phyloP scores from a whole-genome alignment of 371 early-diverging fungal genomes.

The Rhizomucor miehei region DNA sequence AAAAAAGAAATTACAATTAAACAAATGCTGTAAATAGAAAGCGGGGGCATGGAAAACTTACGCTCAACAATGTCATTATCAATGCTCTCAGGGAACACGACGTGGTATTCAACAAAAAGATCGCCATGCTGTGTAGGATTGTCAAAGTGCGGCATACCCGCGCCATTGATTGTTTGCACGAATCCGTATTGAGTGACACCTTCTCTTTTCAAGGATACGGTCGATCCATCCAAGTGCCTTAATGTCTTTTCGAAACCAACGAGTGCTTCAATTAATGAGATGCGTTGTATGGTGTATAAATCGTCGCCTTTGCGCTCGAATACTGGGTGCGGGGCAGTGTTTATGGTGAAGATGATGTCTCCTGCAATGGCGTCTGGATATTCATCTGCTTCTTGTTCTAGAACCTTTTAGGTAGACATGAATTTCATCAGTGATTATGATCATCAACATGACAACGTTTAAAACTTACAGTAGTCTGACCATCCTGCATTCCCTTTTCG shows the following conservation, averaged over 20 bases:
- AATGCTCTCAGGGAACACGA: conserved; percentile 78
- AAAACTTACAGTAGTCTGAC: conserved; percentile 62
- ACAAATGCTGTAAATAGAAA: not conserved
- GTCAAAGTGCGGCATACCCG: conserved; percentile 80
- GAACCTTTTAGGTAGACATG: conserved; percentile 39
- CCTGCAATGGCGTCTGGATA: conserved; percentile 86
- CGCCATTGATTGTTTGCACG: conserved; percentile 74
- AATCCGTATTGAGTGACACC: conserved; percentile 67
- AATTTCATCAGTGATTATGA: not conserved
- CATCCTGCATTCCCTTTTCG: conserved; percentile 87
- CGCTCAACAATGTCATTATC: conserved; percentile 35
- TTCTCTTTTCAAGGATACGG: conserved; percentile 58
- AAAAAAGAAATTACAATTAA: not conserved
- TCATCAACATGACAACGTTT: not conserved
- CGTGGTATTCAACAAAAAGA: conserved; percentile 85
- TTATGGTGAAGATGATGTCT: conserved; percentile 82
- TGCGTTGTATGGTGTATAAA: conserved; percentile 77
- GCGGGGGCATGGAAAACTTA: conserved; percentile 13
- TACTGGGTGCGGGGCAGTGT: conserved; percentile 73
- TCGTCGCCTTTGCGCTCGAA: conserved; percentile 85
- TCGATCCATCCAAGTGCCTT: conserved; percentile 80
- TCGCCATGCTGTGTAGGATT: conserved; percentile 73
- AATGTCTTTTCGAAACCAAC: conserved; percentile 83
- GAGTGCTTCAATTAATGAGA: conserved; percentile 86
- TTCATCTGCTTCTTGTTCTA: conserved; percentile 93